These are phyloP conservation scores for Acanthamoeba sp. DNA, from an alignment of 208 protist species.

Conservation along the genomic window DNA sequence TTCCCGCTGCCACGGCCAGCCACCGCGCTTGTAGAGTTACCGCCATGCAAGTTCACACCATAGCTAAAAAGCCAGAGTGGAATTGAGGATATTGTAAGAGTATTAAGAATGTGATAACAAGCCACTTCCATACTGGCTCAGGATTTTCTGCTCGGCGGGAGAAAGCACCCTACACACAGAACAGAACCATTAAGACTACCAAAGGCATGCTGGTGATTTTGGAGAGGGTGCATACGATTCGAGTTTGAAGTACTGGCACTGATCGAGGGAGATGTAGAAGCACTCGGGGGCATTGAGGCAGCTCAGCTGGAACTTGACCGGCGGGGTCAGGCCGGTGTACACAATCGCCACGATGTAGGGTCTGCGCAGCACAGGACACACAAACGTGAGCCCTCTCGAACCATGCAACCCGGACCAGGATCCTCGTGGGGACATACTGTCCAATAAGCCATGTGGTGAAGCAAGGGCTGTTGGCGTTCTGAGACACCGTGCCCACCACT, in stretches of 20 bases:
- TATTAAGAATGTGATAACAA: too few species aligned
- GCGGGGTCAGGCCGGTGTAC: neutral
- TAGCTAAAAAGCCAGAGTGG: too few species aligned
- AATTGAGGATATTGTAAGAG: too few species aligned
- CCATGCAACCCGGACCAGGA: too few species aligned
- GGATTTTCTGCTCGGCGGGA: neutral
- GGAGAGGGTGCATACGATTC: neutral
- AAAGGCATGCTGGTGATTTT: too few species aligned
- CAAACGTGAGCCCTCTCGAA: neutral
- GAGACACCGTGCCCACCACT: neutral
- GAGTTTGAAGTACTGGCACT: constrained; percentile 49
- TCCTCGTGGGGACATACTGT: too few species aligned
- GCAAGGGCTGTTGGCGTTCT: constrained; percentile 20
- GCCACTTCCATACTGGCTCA: too few species aligned
- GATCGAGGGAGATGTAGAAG: constrained; percentile 31
- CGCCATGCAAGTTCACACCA: too few species aligned
- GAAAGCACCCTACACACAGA: neutral
- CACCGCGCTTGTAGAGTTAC: too few species aligned
- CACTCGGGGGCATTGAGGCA: neutral
- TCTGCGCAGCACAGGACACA: too few species aligned
- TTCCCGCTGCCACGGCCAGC: too few species aligned
- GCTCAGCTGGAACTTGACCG: neutral
- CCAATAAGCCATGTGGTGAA: constrained; percentile 28
- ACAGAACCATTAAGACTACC: too few species aligned
- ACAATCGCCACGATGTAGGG: constrained; percentile 24